Evolutionary conservation across 2,329 filamentous ascomycete genomes (phyloP), one percentile per base, ranked within the genome.

Genomic region (Ceratocystis huliohia): DNA sequence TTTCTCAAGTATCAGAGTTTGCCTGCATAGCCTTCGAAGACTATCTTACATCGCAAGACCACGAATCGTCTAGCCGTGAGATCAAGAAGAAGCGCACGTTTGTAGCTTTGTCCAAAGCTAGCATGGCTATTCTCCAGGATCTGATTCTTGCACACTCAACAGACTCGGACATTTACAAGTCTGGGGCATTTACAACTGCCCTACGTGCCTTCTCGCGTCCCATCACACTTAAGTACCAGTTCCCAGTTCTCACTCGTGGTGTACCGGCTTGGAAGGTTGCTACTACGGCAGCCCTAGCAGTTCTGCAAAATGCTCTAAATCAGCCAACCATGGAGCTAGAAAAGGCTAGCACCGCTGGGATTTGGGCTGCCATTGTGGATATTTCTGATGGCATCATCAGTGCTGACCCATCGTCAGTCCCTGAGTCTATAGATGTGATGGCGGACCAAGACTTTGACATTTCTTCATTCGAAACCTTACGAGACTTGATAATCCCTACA

Each of bases 391-490:
- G 86, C n/a, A 86, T 93, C 68, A 80, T 89, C 44, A 81, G 81
- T 25, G 88, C 88, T 2, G 76, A 77, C 65, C 74, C 74, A 64
- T 79, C 80, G 44, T 72, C 78, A 15, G 73, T 77, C 6, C 80
- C 92, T 45, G 74, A 77, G 2, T 65, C 33, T 37, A 3, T 46
- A 15, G 48, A 63, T 37, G 28, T 63, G 28, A 41, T 63, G 30
- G 78, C 80, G 7, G 93, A 99, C 72, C 87, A 97, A 75, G 75
- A 79, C 1, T 95, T 95, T 71, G 94, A 99, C 73, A 88, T 96
- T 20, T 72, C 77, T 1, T 86, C 88, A 0, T 95, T 96, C 73
- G 77, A 77, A 37, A 80, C 81, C 62, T 78, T 97, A 0, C 82
- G 86, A 48, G 79, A 83, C 8, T 80, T 96, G 44, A 85, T 96